Evolutionary conservation across 805 yeast genomes (phyloP), one percentile per base, ranked within the genome.

Genomic region (Starmerella stellata): DNA sequence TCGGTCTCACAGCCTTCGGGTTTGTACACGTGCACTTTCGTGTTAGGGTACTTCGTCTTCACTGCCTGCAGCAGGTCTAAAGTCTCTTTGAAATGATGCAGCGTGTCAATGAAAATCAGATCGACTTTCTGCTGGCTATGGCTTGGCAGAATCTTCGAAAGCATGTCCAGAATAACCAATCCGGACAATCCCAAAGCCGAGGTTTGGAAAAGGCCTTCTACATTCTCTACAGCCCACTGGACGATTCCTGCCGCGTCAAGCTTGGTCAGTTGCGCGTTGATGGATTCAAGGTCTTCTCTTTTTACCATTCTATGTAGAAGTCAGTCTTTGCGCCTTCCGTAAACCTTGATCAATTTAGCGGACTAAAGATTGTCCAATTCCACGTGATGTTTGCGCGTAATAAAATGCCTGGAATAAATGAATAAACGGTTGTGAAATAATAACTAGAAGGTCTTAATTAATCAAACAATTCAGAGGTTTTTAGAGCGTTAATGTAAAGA

Each of bases 171-270:
- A 11, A 87, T 85, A 23, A 78, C 93, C 42, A 87, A 60, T 0
- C 96, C 96, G 1, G 95, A 80, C 35, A 87, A 65, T 0, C 96
- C 96, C 59, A 87, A 83, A 1, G 96, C 96, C 0, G 96, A 82
- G 2, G 94, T 83, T 59, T 87, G 96, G 52, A 56, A 85, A 29
- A 87, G 62, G 30, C 73, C 65, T 2, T 94, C 94, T 52, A 85
- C 75, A 0, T 93, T 81, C n/a, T 70, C 56, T 14, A 77, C 59
- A 0, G 94, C 72, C 95, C 96, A 87, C 51, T 66, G 62, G 21
- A 87, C 59, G 41, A 87, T 73, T 42, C 81, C 80, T 46, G 72
- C 70, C 0, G 95, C 82, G 1, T 71, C 52, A 15, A 70, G 55
- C 5, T 60, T 53, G n/a, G 66, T 60, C 17, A 85, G 64, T 8